phyloP scores from a whole-genome alignment of 2,329 filamentous ascomycete species.

The Neonectria coccinea region DNA sequence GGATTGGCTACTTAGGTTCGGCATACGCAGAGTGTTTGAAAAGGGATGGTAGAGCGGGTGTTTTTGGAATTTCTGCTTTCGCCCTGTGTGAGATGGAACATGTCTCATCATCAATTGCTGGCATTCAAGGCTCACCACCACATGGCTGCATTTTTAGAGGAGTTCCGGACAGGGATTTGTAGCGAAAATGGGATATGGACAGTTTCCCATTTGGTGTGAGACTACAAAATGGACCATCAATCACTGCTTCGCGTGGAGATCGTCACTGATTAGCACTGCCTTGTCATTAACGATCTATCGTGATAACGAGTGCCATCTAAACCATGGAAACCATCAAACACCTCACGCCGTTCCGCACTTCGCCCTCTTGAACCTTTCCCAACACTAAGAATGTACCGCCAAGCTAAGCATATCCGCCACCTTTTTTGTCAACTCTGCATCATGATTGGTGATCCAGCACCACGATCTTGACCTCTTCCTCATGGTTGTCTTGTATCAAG shows the following conservation, averaged over 20 bases:
- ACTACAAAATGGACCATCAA: slow-evolving; percentile 23
- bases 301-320: slow-evolving; percentile 5
- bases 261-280: not conserved
- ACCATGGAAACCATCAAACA: not conserved
- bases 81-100: slow-evolving; percentile 10
- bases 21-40: slow-evolving; percentile 12
- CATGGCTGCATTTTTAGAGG: slow-evolving; percentile 25
- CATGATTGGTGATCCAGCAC: not conserved
- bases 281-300: slow-evolving; percentile 3
- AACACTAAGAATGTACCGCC: not conserved
- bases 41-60: slow-evolving; percentile 17
- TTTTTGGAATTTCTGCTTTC: slow-evolving; percentile 11
- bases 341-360: not conserved
- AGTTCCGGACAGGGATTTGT: slow-evolving; percentile 17
- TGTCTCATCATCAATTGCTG: slow-evolving; percentile 10
- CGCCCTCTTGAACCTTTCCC: not conserved
- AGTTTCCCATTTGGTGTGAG: slow-evolving; percentile 3
- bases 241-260: not conserved
- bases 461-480: not conserved
- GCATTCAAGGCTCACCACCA: slow-evolving; percentile 6
- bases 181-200: not conserved
- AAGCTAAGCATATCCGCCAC: not conserved
- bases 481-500: not conserved
- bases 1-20: slow-evolving; percentile 5
- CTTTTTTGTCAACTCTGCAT: not conserved